phyloP scores from a whole-genome alignment of 2,329 filamentous ascomycete genomes.

The Penicillium sclerotigenum region DNA sequence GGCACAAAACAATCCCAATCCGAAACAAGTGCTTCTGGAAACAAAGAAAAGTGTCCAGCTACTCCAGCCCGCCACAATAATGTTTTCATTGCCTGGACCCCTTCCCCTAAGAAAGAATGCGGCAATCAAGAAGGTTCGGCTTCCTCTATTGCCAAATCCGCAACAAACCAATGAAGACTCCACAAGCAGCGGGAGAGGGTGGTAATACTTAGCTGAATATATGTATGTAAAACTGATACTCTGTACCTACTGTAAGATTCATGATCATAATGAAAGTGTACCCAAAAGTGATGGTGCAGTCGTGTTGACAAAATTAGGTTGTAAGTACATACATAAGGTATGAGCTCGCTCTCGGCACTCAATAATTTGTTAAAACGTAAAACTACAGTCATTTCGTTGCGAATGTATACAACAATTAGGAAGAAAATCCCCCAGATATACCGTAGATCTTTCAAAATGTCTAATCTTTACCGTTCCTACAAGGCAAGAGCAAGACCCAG shows the following conservation, averaged over 20 bases:
- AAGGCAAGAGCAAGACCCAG: conserved; percentile 20
- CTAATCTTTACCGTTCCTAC: neutral
- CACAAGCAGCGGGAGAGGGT: neutral
- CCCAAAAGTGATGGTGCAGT: neutral
- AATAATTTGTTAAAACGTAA: neutral
- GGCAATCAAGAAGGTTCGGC: no score
- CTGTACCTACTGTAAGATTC: neutral
- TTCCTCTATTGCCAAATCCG: no score
- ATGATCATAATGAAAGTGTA: neutral
- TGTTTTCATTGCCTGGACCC: neutral
- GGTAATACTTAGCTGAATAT: neutral
- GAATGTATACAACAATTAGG: neutral
- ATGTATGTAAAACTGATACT: neutral
- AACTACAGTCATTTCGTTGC: neutral
- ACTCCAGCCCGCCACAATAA: neutral
- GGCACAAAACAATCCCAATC: neutral
- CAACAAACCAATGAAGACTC: no score
- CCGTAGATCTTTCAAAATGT: neutral
- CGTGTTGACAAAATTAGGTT: neutral
- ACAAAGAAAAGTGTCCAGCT: neutral
- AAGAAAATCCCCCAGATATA: neutral
- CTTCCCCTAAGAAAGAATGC: neutral
- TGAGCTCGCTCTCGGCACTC: neutral
- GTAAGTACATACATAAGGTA: neutral
- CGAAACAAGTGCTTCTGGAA: neutral